Conservation (phyloP, 2,329 filamentous ascomycete genomes). For the Pezicula neosporulosa region DNA sequence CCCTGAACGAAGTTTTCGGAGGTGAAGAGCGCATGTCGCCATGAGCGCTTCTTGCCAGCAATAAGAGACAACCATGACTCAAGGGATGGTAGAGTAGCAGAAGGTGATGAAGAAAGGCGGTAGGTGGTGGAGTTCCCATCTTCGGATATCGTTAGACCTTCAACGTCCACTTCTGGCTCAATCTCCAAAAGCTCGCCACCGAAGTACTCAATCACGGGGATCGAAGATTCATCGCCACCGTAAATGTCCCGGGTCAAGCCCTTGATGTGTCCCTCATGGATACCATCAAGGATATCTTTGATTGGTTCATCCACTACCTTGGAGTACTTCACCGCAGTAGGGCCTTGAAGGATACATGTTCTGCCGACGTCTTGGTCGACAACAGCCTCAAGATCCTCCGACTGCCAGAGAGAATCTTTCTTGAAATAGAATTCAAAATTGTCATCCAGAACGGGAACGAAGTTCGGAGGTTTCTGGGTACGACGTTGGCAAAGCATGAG, state of each 20-base stretch:
- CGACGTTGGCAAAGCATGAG: conserved; percentile 86
- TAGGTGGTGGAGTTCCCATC: conserved; percentile 72
- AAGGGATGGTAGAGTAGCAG: conserved; percentile 69
- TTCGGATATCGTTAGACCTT: conserved; percentile 80
- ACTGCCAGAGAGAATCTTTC: conserved; percentile 99
- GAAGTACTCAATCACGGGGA: conserved; percentile 92
- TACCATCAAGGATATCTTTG: conserved; percentile 87
- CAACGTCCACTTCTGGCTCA: conserved; percentile 72
- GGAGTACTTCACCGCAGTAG: conserved; percentile 87
- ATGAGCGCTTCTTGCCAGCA: conserved; percentile 81
- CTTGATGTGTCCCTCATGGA: conserved; percentile 85
- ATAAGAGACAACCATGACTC: conserved; percentile 87
- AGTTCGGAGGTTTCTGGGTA: conserved; percentile 93
- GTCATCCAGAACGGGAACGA: conserved; percentile 91
- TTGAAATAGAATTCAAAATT: conserved; percentile 99
- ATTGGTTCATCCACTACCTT: conserved; percentile 89
- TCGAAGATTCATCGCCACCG: conserved; percentile 63
- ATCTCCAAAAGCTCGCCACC: conserved; percentile 78
- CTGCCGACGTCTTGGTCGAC: conserved; percentile 94
- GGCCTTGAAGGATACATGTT: conserved; percentile 94
- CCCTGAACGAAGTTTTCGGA: conserved; percentile 93
- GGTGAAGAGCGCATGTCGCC: conserved; percentile 92
- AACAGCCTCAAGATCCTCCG: conserved; percentile 93
- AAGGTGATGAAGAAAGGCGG: conserved; percentile 73
- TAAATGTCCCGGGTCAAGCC: conserved; percentile 79